phyloP scores from a whole-genome alignment of 192 early-diverging fungal genomes.

The Umbelopsis sp. region DNA sequence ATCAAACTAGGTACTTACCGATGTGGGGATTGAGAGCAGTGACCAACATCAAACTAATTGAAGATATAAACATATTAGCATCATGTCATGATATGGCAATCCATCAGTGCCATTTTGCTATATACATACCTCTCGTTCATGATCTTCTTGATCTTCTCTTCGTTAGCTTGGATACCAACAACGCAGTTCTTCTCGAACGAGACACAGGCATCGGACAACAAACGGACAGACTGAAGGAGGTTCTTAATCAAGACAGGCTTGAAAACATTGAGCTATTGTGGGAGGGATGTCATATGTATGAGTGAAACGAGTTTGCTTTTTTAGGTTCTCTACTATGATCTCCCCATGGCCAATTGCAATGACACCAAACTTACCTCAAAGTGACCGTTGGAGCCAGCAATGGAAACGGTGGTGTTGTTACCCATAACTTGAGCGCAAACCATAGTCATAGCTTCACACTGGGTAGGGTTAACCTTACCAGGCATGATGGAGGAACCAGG shows the following conservation, averaged over 20 bases:
- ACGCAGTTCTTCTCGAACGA: constrained; percentile 99
- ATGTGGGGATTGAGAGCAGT: constrained; percentile 98
- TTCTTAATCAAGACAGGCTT: constrained; percentile 99
- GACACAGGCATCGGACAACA: constrained; percentile 79
- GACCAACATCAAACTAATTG: constrained; percentile 86
- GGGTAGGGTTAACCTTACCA: constrained; percentile 99
- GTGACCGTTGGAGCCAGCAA: constrained; percentile 95
- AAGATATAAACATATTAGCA: neutral
- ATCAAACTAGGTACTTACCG: constrained; percentile 50
- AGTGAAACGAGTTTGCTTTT: neutral
- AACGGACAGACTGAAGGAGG: constrained; percentile 89
- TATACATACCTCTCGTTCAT: constrained; percentile 70
- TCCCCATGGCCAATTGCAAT: neutral
- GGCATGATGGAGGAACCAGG: constrained; percentile 99
- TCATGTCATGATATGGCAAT: neutral
- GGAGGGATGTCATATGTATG: neutral
- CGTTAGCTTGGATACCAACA: constrained; percentile 91
- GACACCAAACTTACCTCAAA: constrained; percentile 77
- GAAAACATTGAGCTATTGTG: constrained; percentile 90
- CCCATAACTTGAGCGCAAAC: constrained; percentile 99
- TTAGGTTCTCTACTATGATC: neutral
- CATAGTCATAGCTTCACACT: constrained; percentile 99
- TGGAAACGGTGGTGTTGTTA: constrained; percentile 91
- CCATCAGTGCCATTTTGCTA: neutral
- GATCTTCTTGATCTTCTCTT: constrained; percentile 83